A percentile compares a stretch with the other conserved stretches of the same genome.
Evolutionary conservation across 2,329 filamentous ascomycete genomes (phyloP).

Genomic region (Helotiales sp.): DNA sequence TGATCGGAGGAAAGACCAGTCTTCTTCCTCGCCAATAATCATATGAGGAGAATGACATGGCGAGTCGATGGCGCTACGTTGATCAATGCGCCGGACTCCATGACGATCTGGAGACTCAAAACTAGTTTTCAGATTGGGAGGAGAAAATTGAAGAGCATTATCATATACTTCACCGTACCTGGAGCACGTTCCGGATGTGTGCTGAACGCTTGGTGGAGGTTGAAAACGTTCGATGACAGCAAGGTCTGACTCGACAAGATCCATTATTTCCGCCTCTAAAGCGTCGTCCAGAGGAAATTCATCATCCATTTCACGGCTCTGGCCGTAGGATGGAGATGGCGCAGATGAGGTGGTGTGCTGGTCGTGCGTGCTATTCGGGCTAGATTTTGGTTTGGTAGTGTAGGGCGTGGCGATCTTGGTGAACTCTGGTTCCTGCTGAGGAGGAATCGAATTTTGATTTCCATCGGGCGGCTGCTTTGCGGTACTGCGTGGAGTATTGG

Average conservation of each 20-base stretch:
- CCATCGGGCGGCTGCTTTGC: not conserved
- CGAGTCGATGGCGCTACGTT: slow-evolving; percentile 9
- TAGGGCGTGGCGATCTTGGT: not conserved
- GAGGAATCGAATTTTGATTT: not conserved
- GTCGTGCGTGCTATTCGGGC: not conserved
- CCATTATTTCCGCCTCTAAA: slow-evolving; percentile 29
- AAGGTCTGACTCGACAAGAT: slow-evolving; percentile 15
- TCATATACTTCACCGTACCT: slow-evolving; percentile 29
- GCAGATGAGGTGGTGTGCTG: not conserved
- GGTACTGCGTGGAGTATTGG: not conserved
- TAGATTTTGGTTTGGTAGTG: not conserved
- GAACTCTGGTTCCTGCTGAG: not conserved
- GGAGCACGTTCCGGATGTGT: slow-evolving; percentile 11
- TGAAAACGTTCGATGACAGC: slow-evolving; percentile 22
- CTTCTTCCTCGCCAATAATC: slow-evolving; percentile 20
- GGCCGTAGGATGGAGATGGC: not conserved
- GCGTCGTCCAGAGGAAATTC: slow-evolving; percentile 30
- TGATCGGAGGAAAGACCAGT: slow-evolving; percentile 27
- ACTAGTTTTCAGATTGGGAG: slow-evolving; percentile 14
- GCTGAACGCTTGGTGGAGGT: slow-evolving; percentile 21
- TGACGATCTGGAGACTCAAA: slow-evolving; percentile 1
- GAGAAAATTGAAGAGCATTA: slow-evolving; percentile 30
- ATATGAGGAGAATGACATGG: not conserved
- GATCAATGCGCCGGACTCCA: slow-evolving; percentile 11
- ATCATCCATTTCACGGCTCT: slow-evolving; percentile 18